Conservation (phyloP, 495 filamentous ascomycete genomes). For the Friedmanniomyces simplex region DNA sequence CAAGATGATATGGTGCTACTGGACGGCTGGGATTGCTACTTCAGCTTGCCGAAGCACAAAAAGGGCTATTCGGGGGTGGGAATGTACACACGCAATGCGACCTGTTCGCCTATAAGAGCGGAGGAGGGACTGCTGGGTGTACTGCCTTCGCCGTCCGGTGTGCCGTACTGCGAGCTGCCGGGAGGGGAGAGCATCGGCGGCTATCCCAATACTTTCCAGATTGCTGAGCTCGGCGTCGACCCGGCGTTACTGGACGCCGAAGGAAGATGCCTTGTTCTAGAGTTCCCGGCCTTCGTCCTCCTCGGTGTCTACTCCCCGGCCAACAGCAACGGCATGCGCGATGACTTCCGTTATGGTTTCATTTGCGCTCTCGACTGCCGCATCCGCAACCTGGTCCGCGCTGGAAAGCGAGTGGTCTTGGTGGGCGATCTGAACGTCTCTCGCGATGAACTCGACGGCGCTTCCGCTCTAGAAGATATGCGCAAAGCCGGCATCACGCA, state of each 20-base stretch:
- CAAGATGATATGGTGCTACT: conserved; percentile 93
- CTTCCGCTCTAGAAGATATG: conserved; percentile 56
- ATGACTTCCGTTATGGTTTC: conserved; percentile 73
- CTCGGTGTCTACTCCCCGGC: conserved; percentile 87
- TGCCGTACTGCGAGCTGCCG: conserved; percentile 66
- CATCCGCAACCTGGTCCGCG: conserved; percentile 68
- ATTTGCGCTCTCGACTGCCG: conserved; percentile 69
- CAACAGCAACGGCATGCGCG: conserved; percentile 71
- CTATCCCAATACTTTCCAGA: conserved; percentile 63
- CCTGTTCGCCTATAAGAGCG: conserved; percentile 77
- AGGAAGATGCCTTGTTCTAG: conserved; percentile 83
- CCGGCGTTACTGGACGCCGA: conserved; percentile 71
- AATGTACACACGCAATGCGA: conserved; percentile 84
- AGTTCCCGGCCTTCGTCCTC: conserved; percentile 91
- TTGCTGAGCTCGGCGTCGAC: conserved; percentile 52
- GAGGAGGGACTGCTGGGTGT: conserved; percentile 89
- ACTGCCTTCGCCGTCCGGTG: conserved; percentile 64
- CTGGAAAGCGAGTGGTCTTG: conserved; percentile 73
- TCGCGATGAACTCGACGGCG: conserved; percentile 60
- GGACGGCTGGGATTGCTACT: conserved; percentile 93
- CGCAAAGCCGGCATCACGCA: conserved; percentile 55
- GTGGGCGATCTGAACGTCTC: conserved; percentile 89
- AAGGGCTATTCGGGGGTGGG: conserved; percentile 98
- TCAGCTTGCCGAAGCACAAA: conserved; percentile 83
- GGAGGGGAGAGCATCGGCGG: conserved; percentile 80